Conservation (phyloP, 345 rosid species). For the Abelmoschus esculentus region DNA sequence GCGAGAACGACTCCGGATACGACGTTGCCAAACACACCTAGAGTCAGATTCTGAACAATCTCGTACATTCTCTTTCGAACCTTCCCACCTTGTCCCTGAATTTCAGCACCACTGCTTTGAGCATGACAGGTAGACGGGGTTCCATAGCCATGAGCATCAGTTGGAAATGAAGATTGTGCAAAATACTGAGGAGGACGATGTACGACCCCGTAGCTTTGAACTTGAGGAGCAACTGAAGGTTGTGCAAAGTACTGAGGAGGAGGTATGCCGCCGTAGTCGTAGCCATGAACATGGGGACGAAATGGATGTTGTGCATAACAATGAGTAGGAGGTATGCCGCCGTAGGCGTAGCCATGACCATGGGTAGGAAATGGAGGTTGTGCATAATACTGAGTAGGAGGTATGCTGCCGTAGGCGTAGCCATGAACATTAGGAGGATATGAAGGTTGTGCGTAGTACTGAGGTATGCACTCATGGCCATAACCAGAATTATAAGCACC, state of each 20-base stretch:
- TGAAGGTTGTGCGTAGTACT: neutral
- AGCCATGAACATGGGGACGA: neutral
- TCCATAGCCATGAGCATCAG: neutral
- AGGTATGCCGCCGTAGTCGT: too few species aligned
- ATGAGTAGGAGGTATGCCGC: neutral
- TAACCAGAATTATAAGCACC: too few species aligned
- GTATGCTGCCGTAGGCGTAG: neutral
- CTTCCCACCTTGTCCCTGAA: neutral
- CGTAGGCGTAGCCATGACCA: neutral
- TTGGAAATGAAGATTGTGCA: neutral
- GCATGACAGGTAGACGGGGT: too few species aligned
- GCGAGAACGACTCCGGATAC: too few species aligned
- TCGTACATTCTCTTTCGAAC: neutral
- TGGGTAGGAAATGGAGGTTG: neutral
- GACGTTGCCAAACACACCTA: too few species aligned
- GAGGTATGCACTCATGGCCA: neutral
- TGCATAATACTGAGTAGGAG: neutral
- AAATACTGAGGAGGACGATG: neutral
- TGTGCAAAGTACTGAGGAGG: neutral
- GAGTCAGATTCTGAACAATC: neutral
- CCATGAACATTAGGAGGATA: neutral
- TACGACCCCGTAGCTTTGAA: too few species aligned
- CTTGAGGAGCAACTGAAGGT: neutral
- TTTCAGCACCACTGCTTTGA: neutral
- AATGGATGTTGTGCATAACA: neutral